Evolutionary conservation across 1,284 basidiomycete genomes (phyloP).

Genomic region (Ustilago shanxiensis): DNA sequence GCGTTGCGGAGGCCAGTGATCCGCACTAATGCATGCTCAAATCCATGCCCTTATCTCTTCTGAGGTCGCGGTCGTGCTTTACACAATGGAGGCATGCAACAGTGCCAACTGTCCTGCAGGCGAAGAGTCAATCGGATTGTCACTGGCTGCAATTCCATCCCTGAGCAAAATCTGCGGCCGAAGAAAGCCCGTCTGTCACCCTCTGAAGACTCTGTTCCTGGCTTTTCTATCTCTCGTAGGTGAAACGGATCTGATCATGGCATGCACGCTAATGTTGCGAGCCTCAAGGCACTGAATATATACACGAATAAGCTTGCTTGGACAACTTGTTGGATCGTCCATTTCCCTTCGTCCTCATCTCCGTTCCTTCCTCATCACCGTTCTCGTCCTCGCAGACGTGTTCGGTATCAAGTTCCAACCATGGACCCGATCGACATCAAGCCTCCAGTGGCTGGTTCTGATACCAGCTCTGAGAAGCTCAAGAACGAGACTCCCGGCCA

Average conservation of each 20-base stretch:
- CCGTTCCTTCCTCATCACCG: not conserved
- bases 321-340: not conserved
- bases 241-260: too few relatives aligned
- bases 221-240: too few relatives aligned
- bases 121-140: too few relatives aligned
- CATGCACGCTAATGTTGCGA: too few relatives aligned
- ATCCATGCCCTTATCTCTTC: not conserved
- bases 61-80: not conserved
- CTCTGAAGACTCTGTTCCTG: too few relatives aligned
- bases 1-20: not conserved
- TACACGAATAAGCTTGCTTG: too few relatives aligned
- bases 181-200: too few relatives aligned
- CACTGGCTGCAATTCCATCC: not conserved
- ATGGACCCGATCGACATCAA: constrained; percentile 39
- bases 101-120: too few relatives aligned
- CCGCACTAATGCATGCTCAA: constrained; percentile 1
- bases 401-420: not conserved
- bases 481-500: constrained; percentile 23
- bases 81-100: not conserved
- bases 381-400: too few relatives aligned
- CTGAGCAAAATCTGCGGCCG: too few relatives aligned
- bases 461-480: constrained; percentile 41
- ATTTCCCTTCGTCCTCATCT: not conserved
- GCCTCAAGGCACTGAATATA: too few relatives aligned
- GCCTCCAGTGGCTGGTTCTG: constrained; percentile 19